Base-by-base conservation (phyloP, 805 yeast species). In the Yamadazyma sp. region DNA sequence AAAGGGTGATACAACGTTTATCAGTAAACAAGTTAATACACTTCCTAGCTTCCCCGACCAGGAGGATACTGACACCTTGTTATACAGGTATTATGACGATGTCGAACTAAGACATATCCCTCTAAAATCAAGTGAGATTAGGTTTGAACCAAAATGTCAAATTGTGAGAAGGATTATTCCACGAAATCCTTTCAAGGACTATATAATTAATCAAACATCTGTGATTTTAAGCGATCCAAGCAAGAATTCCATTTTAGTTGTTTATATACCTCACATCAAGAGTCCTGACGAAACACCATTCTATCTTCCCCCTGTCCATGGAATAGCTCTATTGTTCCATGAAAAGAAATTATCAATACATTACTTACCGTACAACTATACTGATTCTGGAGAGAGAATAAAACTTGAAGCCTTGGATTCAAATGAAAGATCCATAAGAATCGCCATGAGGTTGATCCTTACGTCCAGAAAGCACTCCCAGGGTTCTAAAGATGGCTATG, bases 161-260 rank as follows among this genome's bases (percentile, higher is more conserved):
- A 62, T 84, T 32, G 86, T 88, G n/a, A 75, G 97, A 48, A 70
- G 95, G 48, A 79, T 90, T 23, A 75, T 90, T n/a, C 98, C 98
- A 8, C 70, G 97, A 59, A 90, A 90, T 53, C 95, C 96, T 0
- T 80, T 77, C 54, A 84, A 86, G 51, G 98, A 90, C 55, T 74
- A 75, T 35, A 76, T 86, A 16, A 78, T 89, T 44, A 85, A 86
- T 55, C 98, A 91, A 59, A 83, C 96, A 0, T 90, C 97, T 59
- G 62, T 77, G 1, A 61, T 72, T 55, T 64, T 64, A 44, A 44
- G 39, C 9, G 48, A 48, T 3, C 49, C 50, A 2, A 41, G 49
- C 2, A 50, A 52, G 19, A 60, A 68, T 20, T 60, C 79, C 3
- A 67, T 78, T 1, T 56, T 86, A 36, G 77, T 89, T 9, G 74